Percentiles rank a stretch among this genome's conserved stretches.
phyloP scores from a whole-genome alignment of 1,284 basidiomycete species.

The Hymenochaete sp. region DNA sequence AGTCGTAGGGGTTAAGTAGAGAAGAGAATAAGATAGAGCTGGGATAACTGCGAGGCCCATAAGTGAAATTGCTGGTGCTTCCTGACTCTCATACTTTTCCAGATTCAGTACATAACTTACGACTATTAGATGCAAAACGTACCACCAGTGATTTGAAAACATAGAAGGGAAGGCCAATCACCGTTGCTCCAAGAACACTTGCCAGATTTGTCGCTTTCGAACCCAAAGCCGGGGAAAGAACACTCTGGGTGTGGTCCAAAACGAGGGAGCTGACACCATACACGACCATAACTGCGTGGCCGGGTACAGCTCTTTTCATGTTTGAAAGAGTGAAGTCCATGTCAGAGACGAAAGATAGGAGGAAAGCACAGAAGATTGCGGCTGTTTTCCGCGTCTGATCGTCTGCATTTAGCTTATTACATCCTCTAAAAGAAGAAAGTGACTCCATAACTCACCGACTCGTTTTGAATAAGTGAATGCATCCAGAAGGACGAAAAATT shows the following conservation, averaged over 20 bases:
- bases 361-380: constrained; percentile 36
- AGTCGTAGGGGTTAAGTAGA: constrained; percentile 51
- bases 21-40: constrained; percentile 45
- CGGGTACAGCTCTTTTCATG: constrained; percentile 42
- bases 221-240: constrained; percentile 48
- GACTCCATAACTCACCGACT: constrained; percentile 33
- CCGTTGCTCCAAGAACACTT: constrained; percentile 51
- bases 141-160: constrained; percentile 50
- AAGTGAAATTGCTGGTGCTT: constrained; percentile 38
- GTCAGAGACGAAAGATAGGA: constrained; percentile 46
- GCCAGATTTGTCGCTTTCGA: constrained; percentile 43
- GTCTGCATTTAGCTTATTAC: neutral
- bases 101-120: constrained; percentile 12
- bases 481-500: constrained; percentile 62
- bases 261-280: constrained; percentile 51
- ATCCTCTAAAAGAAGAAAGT: neutral
- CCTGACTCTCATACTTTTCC: constrained; percentile 30
- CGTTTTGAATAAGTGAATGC: constrained; percentile 38
- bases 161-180: constrained; percentile 57
- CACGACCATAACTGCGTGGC: constrained; percentile 53
- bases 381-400: constrained; percentile 18
- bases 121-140: constrained; percentile 23
- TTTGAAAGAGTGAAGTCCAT: constrained; percentile 38
- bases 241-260: constrained; percentile 51
- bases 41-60: constrained; percentile 49